Evolutionary conservation across 202 grass and related monocot species (phyloP), one percentile per base, ranked within the genome.

Genomic region (Musa balbisiana): DNA sequence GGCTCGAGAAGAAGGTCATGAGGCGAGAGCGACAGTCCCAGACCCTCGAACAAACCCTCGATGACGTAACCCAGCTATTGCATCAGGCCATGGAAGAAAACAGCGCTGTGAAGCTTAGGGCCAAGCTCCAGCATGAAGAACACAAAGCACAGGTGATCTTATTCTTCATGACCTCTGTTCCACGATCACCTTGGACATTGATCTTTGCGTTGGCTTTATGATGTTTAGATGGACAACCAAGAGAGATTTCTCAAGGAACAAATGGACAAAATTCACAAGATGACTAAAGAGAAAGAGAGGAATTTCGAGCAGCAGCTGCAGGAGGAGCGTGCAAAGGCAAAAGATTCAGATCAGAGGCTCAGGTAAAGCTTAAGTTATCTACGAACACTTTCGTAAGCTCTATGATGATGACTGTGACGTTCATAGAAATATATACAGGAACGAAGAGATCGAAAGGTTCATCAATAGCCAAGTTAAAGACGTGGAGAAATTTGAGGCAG

Each of bases 211-310:
- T 67, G 66, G 64, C 65, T 83, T 20, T 62, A 53, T 82, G 24
- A 58, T 84, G 80, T 76, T 54, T 74, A 97, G 95, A 94, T 98
- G 95, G 88, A 93, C 43, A 78, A 62, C 53, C 91, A 92, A 77
- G 95, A 94, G 51, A 62, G 73, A 1, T 98, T 94, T 80, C 93
- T 98, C 53, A 89, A 92, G 55, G 89, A 76, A 12, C 91, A 98
- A 80, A 98, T 94, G 49, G 91, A 92, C 19, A 70, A 53, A 55
- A 75, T 98, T 89, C 91, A 92, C 64, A 76, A 87, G 74, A 78
- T 63, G 13, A 89, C 77, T 75, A 88, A 98, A 43, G 87, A 83
- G 50, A 94, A 98, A 73, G 85, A 88, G 84, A 78, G 58, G 13
- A 73, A 23, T 5, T 98, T 88, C 77, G 90, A 98, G 71, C 85